These are phyloP conservation scores for Paecilomyces sp. DNA, from an alignment of 2,329 filamentous ascomycete species.

Conservation along the genomic window DNA sequence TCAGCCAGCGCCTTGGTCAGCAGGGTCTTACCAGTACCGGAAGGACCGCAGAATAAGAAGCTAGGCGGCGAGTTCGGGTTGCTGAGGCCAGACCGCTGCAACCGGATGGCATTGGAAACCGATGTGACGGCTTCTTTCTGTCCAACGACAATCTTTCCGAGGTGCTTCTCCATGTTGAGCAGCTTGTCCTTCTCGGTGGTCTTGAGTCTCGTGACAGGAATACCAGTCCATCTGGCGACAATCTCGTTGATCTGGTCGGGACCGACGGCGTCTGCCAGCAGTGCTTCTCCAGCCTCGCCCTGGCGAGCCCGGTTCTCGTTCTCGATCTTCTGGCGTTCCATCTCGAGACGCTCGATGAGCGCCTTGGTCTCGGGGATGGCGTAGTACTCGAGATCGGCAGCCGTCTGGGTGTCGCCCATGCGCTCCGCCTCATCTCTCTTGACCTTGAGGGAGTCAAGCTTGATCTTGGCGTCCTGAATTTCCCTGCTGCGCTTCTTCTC, in stretches of 20 bases:
- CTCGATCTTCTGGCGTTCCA: constrained; percentile 71
- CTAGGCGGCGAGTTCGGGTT: constrained; percentile 97
- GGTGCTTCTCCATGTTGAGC: constrained; percentile 88
- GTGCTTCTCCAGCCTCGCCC: constrained; percentile 58
- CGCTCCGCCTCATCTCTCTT: constrained; percentile 92
- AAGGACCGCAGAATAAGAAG: constrained; percentile 98
- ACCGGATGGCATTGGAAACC: constrained; percentile 90
- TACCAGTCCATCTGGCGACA: constrained; percentile 94
- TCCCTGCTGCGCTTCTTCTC: constrained; percentile 87
- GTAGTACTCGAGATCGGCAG: constrained; percentile 93
- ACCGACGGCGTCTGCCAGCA: constrained; percentile 89
- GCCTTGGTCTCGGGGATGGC: constrained; percentile 87
- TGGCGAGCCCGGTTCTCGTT: constrained; percentile 50
- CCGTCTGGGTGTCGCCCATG: constrained; percentile 72
- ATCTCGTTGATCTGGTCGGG: constrained; percentile 99
- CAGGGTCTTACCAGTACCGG: constrained; percentile 94
- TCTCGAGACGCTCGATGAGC: constrained; percentile 74
- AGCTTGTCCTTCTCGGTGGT: constrained; percentile 98
- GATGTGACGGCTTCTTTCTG: constrained; percentile 89
- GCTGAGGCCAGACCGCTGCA: constrained; percentile 86
- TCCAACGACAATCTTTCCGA: constrained; percentile 79
- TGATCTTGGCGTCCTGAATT: constrained; percentile 90
- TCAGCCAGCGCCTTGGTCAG: constrained; percentile 95
- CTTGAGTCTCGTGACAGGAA: constrained; percentile 87
- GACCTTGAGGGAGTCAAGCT: constrained; percentile 83